These are phyloP conservation scores for Leccinum broughii DNA, from an alignment of 768 basidiomycete species.

Conservation along the genomic window DNA sequence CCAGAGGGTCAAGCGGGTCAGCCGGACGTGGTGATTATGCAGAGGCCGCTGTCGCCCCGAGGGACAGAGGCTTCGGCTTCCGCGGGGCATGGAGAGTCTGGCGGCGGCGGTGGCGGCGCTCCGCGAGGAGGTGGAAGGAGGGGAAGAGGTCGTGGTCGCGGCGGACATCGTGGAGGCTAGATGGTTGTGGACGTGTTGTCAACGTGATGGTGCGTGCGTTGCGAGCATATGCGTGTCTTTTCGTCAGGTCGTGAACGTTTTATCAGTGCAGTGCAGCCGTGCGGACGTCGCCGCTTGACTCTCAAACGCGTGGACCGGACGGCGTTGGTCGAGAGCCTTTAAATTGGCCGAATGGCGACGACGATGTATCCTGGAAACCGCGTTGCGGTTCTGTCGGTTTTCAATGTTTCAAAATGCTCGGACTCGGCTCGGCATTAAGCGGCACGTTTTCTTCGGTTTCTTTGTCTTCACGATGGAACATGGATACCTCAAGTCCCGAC, in stretches of 20 bases:
- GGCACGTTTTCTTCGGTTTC: not conserved
- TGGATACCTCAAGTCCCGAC: too few species aligned
- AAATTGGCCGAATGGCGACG: too few species aligned
- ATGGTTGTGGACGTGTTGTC: not conserved
- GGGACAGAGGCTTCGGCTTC: slow-evolving; percentile 14
- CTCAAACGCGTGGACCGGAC: not conserved
- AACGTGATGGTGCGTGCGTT: not conserved
- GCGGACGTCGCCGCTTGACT: not conserved
- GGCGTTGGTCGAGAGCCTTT: too few species aligned
- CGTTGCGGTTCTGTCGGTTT: not conserved
- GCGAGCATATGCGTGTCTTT: not conserved
- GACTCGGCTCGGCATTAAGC: not conserved
- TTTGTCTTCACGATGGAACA: not conserved
- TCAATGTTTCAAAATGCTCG: not conserved
- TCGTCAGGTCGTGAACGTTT: not conserved
- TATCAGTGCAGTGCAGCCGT: not conserved
- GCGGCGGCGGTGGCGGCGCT: slow-evolving; percentile 6
- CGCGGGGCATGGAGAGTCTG: not conserved
- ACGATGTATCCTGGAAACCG: not conserved
- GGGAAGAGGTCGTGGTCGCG: slow-evolving; percentile 34
- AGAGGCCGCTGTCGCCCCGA: slow-evolving; percentile 13
- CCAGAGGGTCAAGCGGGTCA: slow-evolving; percentile 17
- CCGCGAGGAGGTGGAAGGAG: slow-evolving; percentile 27
- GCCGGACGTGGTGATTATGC: slow-evolving; percentile 11
- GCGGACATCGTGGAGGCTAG: slow-evolving; percentile 32